phyloP scores from a whole-genome alignment of 495 filamentous ascomycete genomes.

The Annulohypoxylon stygium region DNA sequence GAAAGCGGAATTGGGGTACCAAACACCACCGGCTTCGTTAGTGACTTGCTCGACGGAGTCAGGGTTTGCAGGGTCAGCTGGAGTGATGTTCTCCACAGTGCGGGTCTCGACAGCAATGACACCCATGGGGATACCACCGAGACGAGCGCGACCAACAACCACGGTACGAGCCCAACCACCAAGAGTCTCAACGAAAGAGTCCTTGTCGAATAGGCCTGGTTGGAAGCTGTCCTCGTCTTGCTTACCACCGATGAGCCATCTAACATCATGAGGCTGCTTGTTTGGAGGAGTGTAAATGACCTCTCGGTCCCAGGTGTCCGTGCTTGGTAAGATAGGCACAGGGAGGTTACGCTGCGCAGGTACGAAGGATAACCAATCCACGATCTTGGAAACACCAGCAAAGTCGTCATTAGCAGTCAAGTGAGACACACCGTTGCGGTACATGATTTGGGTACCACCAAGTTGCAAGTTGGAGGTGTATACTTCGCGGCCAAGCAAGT shows the following conservation, averaged over 20 bases:
- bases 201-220: slow-evolving; percentile 92
- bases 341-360: slow-evolving; percentile 93
- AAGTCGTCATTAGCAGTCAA: slow-evolving; percentile 99
- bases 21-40: slow-evolving; percentile 96
- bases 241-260: slow-evolving; percentile 93
- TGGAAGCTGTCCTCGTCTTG: slow-evolving; percentile 87
- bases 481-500: slow-evolving; percentile 95
- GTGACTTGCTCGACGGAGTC: slow-evolving; percentile 95
- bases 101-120: slow-evolving; percentile 98
- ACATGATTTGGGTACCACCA: slow-evolving; percentile 99
- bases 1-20: slow-evolving; percentile 99
- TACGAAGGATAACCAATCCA: slow-evolving; percentile 96
- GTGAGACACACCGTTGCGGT: slow-evolving; percentile 99
- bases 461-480: slow-evolving; percentile 99
- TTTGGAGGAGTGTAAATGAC: slow-evolving; percentile 84
- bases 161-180: slow-evolving; percentile 97
- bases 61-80: slow-evolving; percentile 98
- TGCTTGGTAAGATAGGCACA: slow-evolving; percentile 84
- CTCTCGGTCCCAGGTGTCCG: slow-evolving; percentile 95
- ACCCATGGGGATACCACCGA: slow-evolving; percentile 98
- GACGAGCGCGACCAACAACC: slow-evolving; percentile 94
- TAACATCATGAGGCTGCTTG: slow-evolving; percentile 92
- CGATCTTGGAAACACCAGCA: slow-evolving; percentile 96
- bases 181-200: slow-evolving; percentile 96
- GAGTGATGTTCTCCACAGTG: slow-evolving; percentile 94